Evolutionary conservation across 495 filamentous ascomycete species (phyloP), one percentile per base, ranked within the genome.

Genomic region (Aspergillus conjunctus): DNA sequence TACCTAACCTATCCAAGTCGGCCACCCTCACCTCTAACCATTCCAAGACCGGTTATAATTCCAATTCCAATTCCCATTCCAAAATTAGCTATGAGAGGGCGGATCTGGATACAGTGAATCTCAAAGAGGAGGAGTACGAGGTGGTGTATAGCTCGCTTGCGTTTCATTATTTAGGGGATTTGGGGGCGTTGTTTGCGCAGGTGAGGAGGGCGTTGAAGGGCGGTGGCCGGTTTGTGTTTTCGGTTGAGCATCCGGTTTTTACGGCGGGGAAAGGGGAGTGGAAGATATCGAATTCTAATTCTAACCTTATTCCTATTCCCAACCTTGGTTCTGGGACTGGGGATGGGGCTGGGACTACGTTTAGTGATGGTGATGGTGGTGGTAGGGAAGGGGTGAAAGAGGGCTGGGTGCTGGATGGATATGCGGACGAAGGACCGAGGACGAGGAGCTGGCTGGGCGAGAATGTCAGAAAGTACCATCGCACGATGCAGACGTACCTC

Each of bases 381-480:
- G 60, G 9, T 7, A 1, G 44, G 21, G 61, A 62, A 10, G 12
- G 21, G n/a, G n/a, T n/a, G 9, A 61, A 34, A 18, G 26, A 63
- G 2, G 30, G 11, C 21, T 70, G 68, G 68, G 60, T 63, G 18
- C 57, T 70, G 52, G 66, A 68, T 54, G 63, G 54, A 7, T 70
- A 70, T 32, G 41, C 55, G 8, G 56, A 66, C 4, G 68, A 70
- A 49, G 68, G 66, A 8, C 57, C 54, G 50, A 60, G 68, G 4
- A 20, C 51, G 20, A 64, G 63, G 18, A 63, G 44, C 22, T 70
- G 68, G 68, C 41, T 70, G n/a, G 68, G 66, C 5, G 26, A 53
- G 4, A 57, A 64, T 12, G 66, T 71, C 26, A 54, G 54, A 41
- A 71, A 71, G 33, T 71, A 71, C 54, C 68, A 71, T 57, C 66